These are phyloP conservation scores for Globisporangium middletonii DNA, from an alignment of 352 stramenopile genomes.

Conservation along the genomic window DNA sequence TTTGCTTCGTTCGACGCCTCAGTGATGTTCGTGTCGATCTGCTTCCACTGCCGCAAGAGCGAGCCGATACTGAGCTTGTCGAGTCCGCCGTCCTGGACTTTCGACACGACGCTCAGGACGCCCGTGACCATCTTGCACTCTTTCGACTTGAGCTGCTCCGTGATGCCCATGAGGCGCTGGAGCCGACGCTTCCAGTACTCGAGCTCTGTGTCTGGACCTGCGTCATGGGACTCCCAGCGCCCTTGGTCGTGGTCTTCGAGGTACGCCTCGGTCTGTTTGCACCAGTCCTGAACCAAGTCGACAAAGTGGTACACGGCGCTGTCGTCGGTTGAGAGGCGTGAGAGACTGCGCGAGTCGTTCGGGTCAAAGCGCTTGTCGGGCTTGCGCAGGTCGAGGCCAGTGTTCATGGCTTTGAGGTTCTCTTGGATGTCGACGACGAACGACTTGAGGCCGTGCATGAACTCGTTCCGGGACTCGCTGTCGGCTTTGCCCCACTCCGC, in stretches of 20 bases:
- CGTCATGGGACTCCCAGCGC: slow-evolving; percentile 76
- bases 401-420: slow-evolving; percentile 86
- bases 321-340: slow-evolving; percentile 60
- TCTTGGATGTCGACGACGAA: slow-evolving; percentile 87
- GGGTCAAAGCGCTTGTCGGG: slow-evolving; percentile 79
- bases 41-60: slow-evolving; percentile 78
- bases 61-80: slow-evolving; percentile 59
- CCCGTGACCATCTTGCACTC: slow-evolving; percentile 85
- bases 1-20: slow-evolving; percentile 82
- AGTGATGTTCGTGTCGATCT: slow-evolving; percentile 87
- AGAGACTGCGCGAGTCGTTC: slow-evolving; percentile 63
- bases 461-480: slow-evolving; percentile 69
- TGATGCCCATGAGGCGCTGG: slow-evolving; percentile 83
- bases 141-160: slow-evolving; percentile 86
- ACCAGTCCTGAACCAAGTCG: slow-evolving; percentile 88
- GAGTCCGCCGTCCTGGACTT: slow-evolving; percentile 55
- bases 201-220: slow-evolving; percentile 73
- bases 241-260: slow-evolving; percentile 80
- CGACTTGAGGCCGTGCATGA: slow-evolving; percentile 70
- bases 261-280: slow-evolving; percentile 81
- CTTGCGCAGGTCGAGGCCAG: slow-evolving; percentile 83
- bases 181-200: slow-evolving; percentile 85
- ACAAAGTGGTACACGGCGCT: slow-evolving; percentile 75
- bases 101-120: slow-evolving; percentile 77
- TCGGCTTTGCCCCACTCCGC: slow-evolving; percentile 65